These are phyloP conservation scores for Pyrus communis DNA, from an alignment of 306 rosid genomes.

Conservation along the genomic window DNA sequence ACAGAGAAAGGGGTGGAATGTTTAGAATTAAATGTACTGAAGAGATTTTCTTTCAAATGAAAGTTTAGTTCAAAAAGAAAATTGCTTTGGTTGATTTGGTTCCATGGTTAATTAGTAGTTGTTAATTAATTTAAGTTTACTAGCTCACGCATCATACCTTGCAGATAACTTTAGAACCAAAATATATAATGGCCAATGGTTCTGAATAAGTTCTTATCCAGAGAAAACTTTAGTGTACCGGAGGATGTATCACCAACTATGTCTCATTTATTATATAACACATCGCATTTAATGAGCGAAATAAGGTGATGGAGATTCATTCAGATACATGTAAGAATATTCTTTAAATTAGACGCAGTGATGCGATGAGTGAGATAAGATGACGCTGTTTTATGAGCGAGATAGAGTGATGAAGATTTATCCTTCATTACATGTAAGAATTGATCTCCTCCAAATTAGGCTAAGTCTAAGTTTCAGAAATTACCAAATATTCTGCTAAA, in stretches of 20 bases:
- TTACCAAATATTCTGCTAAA: not conserved
- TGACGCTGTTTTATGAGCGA: not conserved
- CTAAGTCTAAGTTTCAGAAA: not conserved
- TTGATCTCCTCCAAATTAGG: not conserved
- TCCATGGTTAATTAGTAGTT: not conserved
- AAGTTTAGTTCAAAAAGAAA: constrained; percentile 2
- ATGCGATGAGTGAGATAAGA: not conserved
- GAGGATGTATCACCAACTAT: too few relatives aligned
- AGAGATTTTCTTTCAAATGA: not conserved
- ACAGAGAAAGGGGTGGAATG: constrained; percentile 1
- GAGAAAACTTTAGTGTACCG: not conserved
- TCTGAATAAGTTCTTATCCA: not conserved
- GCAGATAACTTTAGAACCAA: not conserved
- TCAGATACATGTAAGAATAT: too few relatives aligned
- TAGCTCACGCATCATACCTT: not conserved
- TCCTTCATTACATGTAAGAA: not conserved
- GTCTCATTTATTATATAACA: not conserved
- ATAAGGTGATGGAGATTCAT: not conserved
- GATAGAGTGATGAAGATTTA: not conserved
- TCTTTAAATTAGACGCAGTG: too few relatives aligned
- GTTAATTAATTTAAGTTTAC: not conserved
- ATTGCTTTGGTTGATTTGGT: not conserved
- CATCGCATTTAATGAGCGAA: not conserved
- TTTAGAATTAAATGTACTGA: constrained; percentile 4
- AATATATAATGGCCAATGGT: not conserved